phyloP scores from a whole-genome alignment of 192 early-diverging fungal genomes.

The Linnemannia hyalina region DNA sequence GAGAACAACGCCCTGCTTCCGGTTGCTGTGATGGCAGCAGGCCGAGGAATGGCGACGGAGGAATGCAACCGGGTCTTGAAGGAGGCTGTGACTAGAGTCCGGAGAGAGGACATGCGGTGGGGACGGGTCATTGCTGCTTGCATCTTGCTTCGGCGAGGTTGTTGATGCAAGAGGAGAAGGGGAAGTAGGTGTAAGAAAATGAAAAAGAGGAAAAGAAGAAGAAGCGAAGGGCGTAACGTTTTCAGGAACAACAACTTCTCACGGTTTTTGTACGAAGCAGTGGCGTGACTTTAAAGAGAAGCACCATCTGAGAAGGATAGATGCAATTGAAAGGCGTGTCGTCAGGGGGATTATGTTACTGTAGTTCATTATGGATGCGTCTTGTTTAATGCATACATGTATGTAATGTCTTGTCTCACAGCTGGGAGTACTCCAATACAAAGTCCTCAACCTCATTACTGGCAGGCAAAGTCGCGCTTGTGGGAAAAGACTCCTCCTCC shows the following conservation, averaged over 20 bases:
- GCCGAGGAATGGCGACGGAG: not conserved
- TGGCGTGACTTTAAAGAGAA: no score
- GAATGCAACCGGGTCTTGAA: not conserved
- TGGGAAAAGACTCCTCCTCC: not conserved
- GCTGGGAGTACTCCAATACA: not conserved
- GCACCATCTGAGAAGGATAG: no score
- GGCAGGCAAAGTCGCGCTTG: not conserved
- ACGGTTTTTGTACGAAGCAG: no score
- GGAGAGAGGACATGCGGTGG: not conserved
- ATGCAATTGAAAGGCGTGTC: no score
- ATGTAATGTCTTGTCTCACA: not conserved
- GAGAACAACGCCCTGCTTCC: constrained; percentile 4
- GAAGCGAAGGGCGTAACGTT: not conserved
- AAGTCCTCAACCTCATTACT: not conserved
- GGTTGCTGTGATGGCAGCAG: not conserved
- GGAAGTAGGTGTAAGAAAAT: not conserved
- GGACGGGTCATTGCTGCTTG: not conserved
- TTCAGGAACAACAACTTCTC: not conserved
- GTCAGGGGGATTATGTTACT: not conserved
- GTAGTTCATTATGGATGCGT: no score
- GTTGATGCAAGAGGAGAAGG: not conserved
- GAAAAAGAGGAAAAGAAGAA: not conserved
- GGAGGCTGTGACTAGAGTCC: not conserved
- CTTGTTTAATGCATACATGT: not conserved
- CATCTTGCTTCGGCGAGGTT: not conserved